These are phyloP conservation scores for Mycena rebaudengoi DNA, from an alignment of 768 basidiomycete genomes.

Conservation along the genomic window DNA sequence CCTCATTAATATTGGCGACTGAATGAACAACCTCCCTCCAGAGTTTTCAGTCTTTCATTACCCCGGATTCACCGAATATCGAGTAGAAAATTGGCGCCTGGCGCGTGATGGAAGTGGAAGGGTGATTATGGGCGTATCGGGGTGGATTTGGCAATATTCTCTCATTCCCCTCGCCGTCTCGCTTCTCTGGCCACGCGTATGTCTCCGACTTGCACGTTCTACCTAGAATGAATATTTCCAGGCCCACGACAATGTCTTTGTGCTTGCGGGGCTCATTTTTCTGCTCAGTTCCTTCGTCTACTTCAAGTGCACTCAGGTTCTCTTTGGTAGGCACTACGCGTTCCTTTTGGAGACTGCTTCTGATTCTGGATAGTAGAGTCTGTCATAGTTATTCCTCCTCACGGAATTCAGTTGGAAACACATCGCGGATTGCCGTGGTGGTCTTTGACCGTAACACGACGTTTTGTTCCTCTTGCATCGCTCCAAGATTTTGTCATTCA, in stretches of 20 bases:
- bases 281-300: constrained; percentile 37
- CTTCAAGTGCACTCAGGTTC: constrained; percentile 50
- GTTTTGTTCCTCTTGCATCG: constrained; percentile 64
- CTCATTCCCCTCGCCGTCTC: constrained; percentile 39
- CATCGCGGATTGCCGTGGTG: constrained; percentile 62
- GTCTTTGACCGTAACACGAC: constrained; percentile 46
- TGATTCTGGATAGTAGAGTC: constrained; percentile 63
- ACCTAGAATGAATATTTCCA: constrained; percentile 25
- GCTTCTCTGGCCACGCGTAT: constrained; percentile 44
- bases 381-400: constrained; percentile 67
- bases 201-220: constrained; percentile 10
- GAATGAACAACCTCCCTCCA: constrained; percentile 44
- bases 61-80: constrained; percentile 65
- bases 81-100: constrained; percentile 62
- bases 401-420: constrained; percentile 81
- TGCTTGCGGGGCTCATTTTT: constrained; percentile 22
- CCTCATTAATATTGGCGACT: no score
- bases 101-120: constrained; percentile 50
- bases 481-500: constrained; percentile 76
- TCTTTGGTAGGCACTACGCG: constrained; percentile 50
- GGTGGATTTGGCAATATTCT: constrained; percentile 49
- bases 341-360: background rate
- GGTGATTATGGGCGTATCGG: constrained; percentile 38
- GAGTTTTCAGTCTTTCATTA: constrained; percentile 59
- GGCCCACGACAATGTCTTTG: constrained; percentile 24